A percentile compares a stretch with the other conserved stretches of the same genome.
phyloP scores from a whole-genome alignment of 2,329 filamentous ascomycete genomes.

The Aspergillus aculeatinus region DNA sequence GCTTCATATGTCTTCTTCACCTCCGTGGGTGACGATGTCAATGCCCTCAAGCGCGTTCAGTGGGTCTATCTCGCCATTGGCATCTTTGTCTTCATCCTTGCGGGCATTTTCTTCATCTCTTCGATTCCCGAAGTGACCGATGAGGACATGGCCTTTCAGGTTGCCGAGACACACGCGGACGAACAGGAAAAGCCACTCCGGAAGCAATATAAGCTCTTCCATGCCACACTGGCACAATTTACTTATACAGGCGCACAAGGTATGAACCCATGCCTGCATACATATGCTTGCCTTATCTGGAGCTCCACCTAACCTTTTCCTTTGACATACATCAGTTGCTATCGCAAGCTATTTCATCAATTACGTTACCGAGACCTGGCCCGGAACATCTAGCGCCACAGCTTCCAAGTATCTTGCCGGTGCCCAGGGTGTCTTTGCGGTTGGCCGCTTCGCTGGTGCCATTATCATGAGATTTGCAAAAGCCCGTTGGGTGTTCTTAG shows the following conservation, averaged over 20 bases:
- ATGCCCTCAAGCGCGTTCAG: constrained; percentile 66
- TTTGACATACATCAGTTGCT: constrained; percentile 32
- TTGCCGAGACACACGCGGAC: constrained; percentile 54
- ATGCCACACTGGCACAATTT: constrained; percentile 73
- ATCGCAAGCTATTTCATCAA: constrained; percentile 69
- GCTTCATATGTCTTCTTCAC: constrained; percentile 74
- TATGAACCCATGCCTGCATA: constrained; percentile 10
- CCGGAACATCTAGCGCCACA: constrained; percentile 53
- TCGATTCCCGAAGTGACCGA: constrained; percentile 72
- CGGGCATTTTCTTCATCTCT: constrained; percentile 64
- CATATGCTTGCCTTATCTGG: not conserved
- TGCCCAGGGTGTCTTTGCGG: constrained; percentile 69
- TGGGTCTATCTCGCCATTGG: constrained; percentile 81
- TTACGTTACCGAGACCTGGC: constrained; percentile 63
- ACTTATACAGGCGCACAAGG: constrained; percentile 77
- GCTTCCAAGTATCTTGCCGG: constrained; percentile 70
- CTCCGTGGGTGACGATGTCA: constrained; percentile 56
- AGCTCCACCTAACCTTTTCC: constrained; percentile 15
- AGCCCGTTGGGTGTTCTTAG: constrained; percentile 68
- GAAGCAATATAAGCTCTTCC: constrained; percentile 74
- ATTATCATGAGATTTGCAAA: constrained; percentile 66
- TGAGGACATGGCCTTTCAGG: constrained; percentile 66
- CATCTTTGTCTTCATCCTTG: constrained; percentile 67
- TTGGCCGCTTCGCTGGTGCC: constrained; percentile 69
- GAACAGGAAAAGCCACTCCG: constrained; percentile 60